These are phyloP conservation scores for Trichocladium uniseriatum DNA, from an alignment of 495 filamentous ascomycete genomes.

Conservation along the genomic window DNA sequence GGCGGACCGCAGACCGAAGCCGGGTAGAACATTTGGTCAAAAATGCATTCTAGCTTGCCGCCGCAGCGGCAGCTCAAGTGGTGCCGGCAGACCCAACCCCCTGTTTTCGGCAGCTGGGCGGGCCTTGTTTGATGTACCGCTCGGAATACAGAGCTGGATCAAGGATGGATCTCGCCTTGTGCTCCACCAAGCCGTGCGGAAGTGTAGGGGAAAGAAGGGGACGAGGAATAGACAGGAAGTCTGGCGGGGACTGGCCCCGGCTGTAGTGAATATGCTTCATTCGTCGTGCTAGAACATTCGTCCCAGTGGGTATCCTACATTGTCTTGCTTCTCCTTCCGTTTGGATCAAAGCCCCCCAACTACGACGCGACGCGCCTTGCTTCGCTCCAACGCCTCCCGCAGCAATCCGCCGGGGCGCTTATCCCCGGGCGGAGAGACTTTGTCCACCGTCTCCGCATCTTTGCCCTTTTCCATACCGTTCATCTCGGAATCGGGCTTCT, in stretches of 20 bases:
- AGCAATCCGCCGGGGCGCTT: not conserved
- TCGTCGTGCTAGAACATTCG: slow-evolving; percentile 9
- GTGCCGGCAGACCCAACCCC: slow-evolving; percentile 5
- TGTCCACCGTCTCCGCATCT: not conserved
- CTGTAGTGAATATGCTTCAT: slow-evolving; percentile 2
- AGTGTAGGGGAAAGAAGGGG: slow-evolving; percentile 1
- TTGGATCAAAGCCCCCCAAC: not conserved
- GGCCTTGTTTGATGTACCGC: slow-evolving; percentile 40
- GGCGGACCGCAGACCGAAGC: not conserved
- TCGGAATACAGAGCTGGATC: slow-evolving; percentile 54
- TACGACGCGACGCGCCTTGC: not conserved
- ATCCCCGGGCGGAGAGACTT: not conserved
- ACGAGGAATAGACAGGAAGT: not conserved
- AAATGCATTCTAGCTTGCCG: not conserved
- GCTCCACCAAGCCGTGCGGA: slow-evolving; percentile 53
- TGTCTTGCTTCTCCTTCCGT: not conserved
- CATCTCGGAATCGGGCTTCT: slow-evolving; percentile 7
- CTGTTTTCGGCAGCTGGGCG: not conserved
- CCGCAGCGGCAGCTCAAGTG: slow-evolving; percentile 4
- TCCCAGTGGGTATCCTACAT: slow-evolving; percentile 11
- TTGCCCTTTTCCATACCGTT: not conserved
- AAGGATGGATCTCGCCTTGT: slow-evolving; percentile 58
- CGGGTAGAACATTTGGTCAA: slow-evolving; percentile 19
- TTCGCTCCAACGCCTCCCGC: not conserved
- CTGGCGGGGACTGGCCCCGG: not conserved